These are phyloP conservation scores for Paraphoma sp. DNA, from an alignment of 2,329 filamentous ascomycete genomes.

Conservation along the genomic window DNA sequence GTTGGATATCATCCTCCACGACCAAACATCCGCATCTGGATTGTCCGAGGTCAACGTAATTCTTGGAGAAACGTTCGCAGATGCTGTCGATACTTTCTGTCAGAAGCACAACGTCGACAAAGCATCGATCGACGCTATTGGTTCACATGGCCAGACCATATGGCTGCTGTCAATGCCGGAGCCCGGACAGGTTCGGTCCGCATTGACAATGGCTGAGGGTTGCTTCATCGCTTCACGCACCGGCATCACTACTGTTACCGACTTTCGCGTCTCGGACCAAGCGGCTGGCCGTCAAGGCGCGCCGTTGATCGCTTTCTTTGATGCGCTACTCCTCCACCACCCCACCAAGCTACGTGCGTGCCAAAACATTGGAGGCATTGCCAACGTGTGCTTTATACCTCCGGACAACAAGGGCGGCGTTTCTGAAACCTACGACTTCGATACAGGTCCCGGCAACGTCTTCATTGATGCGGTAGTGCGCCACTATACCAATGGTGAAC, in stretches of 20 bases:
- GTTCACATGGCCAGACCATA: constrained; percentile 67
- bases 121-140: constrained; percentile 59
- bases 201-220: constrained; percentile 62
- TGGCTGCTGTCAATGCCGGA: constrained; percentile 50
- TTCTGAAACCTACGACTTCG: constrained; percentile 54
- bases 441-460: constrained; percentile 63
- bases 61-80: constrained; percentile 64
- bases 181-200: constrained; percentile 51
- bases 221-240: constrained; percentile 61
- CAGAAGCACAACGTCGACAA: constrained; percentile 52
- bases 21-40: constrained; percentile 62
- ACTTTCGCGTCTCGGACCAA: constrained; percentile 65
- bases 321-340: constrained; percentile 62
- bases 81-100: constrained; percentile 59
- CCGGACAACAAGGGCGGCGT: constrained; percentile 53
- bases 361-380: constrained; percentile 68
- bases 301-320: constrained; percentile 66
- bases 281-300: constrained; percentile 65
- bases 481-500: constrained; percentile 57
- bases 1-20: constrained; percentile 65
- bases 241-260: constrained; percentile 64
- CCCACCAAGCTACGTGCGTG: constrained; percentile 63
- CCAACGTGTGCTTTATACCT: constrained; percentile 67
- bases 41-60: constrained; percentile 65
- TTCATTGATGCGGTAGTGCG: constrained; percentile 63